Evolutionary conservation across 208 protist species (phyloP).

Genomic region (Blechomonas ayalai): DNA sequence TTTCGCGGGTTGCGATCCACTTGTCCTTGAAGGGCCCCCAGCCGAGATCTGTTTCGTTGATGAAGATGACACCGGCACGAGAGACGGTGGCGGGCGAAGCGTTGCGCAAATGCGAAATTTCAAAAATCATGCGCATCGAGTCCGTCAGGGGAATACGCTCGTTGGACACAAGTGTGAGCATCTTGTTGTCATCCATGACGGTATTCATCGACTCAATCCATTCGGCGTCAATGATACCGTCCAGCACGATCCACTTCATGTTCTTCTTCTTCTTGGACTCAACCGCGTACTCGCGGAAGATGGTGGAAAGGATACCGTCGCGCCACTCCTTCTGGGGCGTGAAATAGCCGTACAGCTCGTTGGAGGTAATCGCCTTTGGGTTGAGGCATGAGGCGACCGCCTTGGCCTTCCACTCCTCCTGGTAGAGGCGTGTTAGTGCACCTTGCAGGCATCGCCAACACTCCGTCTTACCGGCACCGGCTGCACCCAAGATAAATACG

Average conservation of each 20-base stretch:
- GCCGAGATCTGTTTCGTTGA: constrained; percentile 97
- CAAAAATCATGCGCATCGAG: constrained; percentile 98
- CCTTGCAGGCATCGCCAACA: constrained; percentile 94
- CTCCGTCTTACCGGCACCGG: constrained; percentile 96
- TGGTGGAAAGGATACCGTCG: constrained; percentile 92
- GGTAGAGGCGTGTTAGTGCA: constrained; percentile 87
- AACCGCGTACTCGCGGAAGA: constrained; percentile 95
- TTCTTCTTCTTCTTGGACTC: constrained; percentile 93
- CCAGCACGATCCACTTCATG: constrained; percentile 97
- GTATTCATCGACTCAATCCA: constrained; percentile 99
- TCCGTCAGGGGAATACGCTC: constrained; percentile 97
- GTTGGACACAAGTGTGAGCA: constrained; percentile 97
- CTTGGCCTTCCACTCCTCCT: constrained; percentile 91
- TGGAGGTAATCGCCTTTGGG: constrained; percentile 97
- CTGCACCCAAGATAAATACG: constrained; percentile 96
- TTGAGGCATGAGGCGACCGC: constrained; percentile 91
- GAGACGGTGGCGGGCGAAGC: constrained; percentile 98
- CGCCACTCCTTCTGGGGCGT: constrained; percentile 96
- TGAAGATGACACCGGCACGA: constrained; percentile 96
- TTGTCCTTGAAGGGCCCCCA: constrained; percentile 96
- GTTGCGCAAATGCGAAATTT: constrained; percentile 96
- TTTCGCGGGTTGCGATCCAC: constrained; percentile 89
- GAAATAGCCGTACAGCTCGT: constrained; percentile 98
- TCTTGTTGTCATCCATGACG: constrained; percentile 99
- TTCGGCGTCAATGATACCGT: constrained; percentile 98